Conservation (phyloP, 192 early-diverging fungal genomes). For the Coemansia sp. region DNA sequence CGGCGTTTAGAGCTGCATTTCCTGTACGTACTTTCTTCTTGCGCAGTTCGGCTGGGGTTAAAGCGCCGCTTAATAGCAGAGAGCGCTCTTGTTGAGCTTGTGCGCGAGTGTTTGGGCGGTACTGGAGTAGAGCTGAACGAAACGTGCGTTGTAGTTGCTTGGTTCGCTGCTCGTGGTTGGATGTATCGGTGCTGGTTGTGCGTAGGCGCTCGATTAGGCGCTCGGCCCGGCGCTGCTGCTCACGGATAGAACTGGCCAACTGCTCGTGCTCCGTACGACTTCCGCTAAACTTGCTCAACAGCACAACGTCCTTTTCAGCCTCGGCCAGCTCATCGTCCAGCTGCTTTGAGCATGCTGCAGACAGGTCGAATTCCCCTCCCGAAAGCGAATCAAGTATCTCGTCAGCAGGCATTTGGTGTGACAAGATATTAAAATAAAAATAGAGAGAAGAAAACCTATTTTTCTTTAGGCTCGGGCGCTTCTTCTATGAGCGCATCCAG, state of each 20-base stretch:
- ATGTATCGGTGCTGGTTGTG: slow-evolving; percentile 1
- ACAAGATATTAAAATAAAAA: neutral
- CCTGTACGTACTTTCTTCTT: slow-evolving; percentile 38
- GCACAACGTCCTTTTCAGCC: slow-evolving; percentile 23
- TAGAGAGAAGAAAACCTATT: slow-evolving; percentile 1
- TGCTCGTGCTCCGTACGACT: slow-evolving; percentile 34
- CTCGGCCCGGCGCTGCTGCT: slow-evolving; percentile 42
- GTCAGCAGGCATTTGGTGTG: slow-evolving; percentile 2
- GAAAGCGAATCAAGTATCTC: neutral
- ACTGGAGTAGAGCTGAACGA: slow-evolving; percentile 33
- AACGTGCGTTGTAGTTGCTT: slow-evolving; percentile 25
- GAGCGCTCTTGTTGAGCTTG: slow-evolving; percentile 34
- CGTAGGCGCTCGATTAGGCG: slow-evolving; percentile 27
- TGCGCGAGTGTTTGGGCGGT: slow-evolving; percentile 20
- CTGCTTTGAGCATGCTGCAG: slow-evolving; percentile 13
- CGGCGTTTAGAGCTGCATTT: slow-evolving; percentile 32
- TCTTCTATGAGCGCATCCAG: slow-evolving; percentile 35
- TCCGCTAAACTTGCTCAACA: slow-evolving; percentile 39
- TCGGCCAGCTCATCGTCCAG: slow-evolving; percentile 34
- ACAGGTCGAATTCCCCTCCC: slow-evolving; percentile 2
- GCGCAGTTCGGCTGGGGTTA: slow-evolving; percentile 48
- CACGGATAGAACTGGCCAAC: slow-evolving; percentile 44
- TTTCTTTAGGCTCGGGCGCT: neutral
- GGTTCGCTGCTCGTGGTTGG: slow-evolving; percentile 3
- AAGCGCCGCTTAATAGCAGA: slow-evolving; percentile 39